These are phyloP conservation scores for Acacia confusa DNA, from an alignment of 306 rosid genomes.

Conservation along the genomic window DNA sequence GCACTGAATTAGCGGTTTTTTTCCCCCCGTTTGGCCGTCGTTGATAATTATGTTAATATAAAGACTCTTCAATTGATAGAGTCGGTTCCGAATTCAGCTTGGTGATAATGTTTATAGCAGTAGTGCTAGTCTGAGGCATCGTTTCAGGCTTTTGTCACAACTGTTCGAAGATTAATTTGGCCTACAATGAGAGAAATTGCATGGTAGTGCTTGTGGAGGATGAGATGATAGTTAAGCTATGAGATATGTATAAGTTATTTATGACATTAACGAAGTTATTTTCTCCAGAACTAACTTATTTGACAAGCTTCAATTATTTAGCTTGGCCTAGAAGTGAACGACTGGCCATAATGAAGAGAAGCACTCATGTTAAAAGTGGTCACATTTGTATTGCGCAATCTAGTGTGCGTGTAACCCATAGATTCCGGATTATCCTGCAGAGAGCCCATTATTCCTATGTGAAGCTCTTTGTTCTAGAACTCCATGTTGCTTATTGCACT, in stretches of 20 bases:
- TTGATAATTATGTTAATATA: background rate
- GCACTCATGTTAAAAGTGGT: background rate
- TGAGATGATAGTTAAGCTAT: background rate
- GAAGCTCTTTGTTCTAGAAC: conserved; percentile 13
- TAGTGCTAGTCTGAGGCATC: background rate
- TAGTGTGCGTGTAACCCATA: background rate
- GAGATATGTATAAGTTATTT: background rate
- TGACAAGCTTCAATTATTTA: background rate
- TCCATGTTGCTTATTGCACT: conserved; percentile 15
- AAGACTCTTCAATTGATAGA: background rate
- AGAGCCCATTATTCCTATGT: background rate
- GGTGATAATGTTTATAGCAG: background rate
- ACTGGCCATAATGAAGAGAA: background rate
- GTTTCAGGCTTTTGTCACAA: background rate
- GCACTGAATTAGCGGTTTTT: background rate
- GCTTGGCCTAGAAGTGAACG: background rate
- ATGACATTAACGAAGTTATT: background rate
- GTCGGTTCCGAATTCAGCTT: background rate
- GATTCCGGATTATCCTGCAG: background rate
- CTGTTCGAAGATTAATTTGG: background rate
- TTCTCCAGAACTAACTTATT: background rate
- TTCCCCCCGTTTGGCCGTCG: conserved; percentile 6
- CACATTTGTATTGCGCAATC: background rate
- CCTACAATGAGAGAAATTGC: background rate
- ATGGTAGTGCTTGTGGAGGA: background rate